Percentiles rank a stretch among this genome's conserved stretches.
Conservation (phyloP, 176 grass and related monocot species). For the Miscanthus lutarioriparius region DNA sequence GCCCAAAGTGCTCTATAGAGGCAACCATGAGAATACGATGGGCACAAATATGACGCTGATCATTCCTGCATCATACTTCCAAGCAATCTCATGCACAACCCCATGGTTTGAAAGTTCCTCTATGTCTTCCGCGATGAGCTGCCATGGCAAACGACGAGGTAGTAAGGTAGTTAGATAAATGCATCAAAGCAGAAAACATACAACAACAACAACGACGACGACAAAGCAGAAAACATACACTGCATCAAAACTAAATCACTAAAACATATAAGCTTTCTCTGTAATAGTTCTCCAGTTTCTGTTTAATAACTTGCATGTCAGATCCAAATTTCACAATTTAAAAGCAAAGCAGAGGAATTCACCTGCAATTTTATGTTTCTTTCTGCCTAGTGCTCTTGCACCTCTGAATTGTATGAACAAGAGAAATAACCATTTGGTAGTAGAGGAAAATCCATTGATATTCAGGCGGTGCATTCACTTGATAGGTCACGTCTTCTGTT, state of each 20-base stretch:
- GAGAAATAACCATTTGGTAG: not conserved
- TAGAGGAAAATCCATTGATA: not conserved
- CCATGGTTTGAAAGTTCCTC: constrained; percentile 25
- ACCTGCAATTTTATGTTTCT: constrained; percentile 2
- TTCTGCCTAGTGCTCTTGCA: not conserved
- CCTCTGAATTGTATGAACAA: not conserved
- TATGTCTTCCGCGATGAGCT: constrained; percentile 34
- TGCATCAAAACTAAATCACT: not conserved
- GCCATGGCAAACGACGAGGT: not conserved
- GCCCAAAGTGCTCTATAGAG: constrained; percentile 49
- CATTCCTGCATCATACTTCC: constrained; percentile 53
- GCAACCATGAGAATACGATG: constrained; percentile 47
- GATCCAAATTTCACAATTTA: not conserved
- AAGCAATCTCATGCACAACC: constrained; percentile 44
- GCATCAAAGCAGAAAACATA: not conserved
- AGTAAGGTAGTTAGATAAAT: constrained; percentile 2
- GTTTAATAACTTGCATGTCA: not conserved
- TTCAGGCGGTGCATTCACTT: not conserved
- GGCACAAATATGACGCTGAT: constrained; percentile 35
- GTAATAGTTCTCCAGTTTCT: not conserved
- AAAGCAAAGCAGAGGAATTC: not conserved
- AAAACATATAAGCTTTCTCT: constrained; percentile 10
- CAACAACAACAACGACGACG: no score
- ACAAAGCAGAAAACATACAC: not conserved
- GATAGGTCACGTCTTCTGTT: not conserved